Evolutionary conservation across 306 rosid species (phyloP).

Genomic region (Myrica gale): DNA sequence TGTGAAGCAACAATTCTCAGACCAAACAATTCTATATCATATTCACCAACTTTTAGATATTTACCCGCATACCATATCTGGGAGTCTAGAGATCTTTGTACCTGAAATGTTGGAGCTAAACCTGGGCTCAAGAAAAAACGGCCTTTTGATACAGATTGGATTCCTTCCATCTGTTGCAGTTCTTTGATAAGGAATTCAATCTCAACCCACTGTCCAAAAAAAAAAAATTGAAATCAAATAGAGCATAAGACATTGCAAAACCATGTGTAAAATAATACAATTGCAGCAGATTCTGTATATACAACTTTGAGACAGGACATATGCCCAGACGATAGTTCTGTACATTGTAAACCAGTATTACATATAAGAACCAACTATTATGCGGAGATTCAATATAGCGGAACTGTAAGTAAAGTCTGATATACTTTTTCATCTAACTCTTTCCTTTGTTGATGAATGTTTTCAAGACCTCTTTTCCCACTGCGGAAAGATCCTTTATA

Average conservation of each 20-base stretch:
- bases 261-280: not conserved
- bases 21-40: not conserved
- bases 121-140: constrained; percentile 91
- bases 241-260: not conserved
- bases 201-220: constrained; percentile 76
- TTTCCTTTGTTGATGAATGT: not conserved
- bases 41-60: not conserved
- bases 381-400: constrained; percentile 11
- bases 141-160: constrained; percentile 78
- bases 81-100: constrained; percentile 17
- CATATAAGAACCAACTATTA: too few relatives aligned
- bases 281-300: not conserved
- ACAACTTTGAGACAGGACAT: not conserved
- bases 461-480: not conserved
- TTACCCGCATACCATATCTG: not conserved
- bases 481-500: too few relatives aligned
- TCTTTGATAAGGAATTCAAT: constrained; percentile 74
- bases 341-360: not conserved
- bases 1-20: constrained; percentile 17
- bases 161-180: constrained; percentile 69
- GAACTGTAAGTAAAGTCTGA: not conserved
- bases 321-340: not conserved
- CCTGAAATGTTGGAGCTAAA: constrained; percentile 97
- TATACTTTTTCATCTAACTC: constrained; percentile 9
- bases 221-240: constrained; percentile 2